A percentile compares a stretch with the other conserved stretches of the same genome.
phyloP scores from a whole-genome alignment of 805 yeast genomes.

The Saccharomycopsis javanensis region DNA sequence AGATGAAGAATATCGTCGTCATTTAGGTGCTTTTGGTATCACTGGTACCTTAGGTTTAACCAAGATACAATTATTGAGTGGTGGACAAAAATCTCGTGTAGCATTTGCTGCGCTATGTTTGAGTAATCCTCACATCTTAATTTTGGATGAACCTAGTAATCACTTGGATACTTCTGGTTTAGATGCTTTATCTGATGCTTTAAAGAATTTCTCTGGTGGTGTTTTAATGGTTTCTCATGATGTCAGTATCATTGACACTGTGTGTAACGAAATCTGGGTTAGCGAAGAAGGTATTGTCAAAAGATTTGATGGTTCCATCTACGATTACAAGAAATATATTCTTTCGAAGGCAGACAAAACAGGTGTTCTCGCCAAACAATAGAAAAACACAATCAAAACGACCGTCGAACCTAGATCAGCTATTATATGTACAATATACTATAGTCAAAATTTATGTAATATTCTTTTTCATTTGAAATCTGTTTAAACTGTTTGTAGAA shows the following conservation, averaged over 20 bases:
- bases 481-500: no score
- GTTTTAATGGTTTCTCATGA: slow-evolving; percentile 97
- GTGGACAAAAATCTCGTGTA: slow-evolving; percentile 97
- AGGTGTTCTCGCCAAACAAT: slow-evolving; percentile 90
- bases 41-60: slow-evolving; percentile 91
- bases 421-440: no score
- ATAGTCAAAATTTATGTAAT: no score
- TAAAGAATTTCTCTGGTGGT: slow-evolving; percentile 86
- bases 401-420: no score
- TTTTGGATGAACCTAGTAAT: slow-evolving; percentile 96
- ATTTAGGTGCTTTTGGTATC: slow-evolving; percentile 93
- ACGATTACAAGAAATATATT: slow-evolving; percentile 84
- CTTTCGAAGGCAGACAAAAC: slow-evolving; percentile 64
- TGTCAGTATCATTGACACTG: slow-evolving; percentile 78
- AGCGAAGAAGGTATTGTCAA: slow-evolving; percentile 77
- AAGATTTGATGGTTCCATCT: slow-evolving; percentile 72
- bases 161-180: slow-evolving; percentile 97
- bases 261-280: slow-evolving; percentile 93
- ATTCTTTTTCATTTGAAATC: no score
- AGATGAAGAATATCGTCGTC: slow-evolving; percentile 95
- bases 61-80: slow-evolving; percentile 80
- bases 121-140: slow-evolving; percentile 79
- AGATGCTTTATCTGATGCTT: slow-evolving; percentile 88
- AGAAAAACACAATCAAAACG: slow-evolving; percentile 6
- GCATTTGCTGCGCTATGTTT: slow-evolving; percentile 95